phyloP scores from a whole-genome alignment of 2,329 filamentous ascomycete species.

The Torrubiella hemipterigena region DNA sequence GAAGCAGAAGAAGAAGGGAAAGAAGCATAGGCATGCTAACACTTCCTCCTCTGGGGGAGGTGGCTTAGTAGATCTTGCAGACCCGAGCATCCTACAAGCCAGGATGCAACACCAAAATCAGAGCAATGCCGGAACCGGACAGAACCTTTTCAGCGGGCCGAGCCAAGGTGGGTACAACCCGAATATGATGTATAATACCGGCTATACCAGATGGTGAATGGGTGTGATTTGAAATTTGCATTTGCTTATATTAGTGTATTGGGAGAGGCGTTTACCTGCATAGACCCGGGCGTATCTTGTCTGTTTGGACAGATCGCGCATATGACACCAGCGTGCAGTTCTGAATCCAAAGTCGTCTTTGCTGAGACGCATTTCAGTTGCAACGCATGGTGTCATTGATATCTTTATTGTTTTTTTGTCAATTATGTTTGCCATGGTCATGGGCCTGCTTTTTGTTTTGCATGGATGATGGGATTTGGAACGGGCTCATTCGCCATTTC shows the following conservation, averaged over 20 bases:
- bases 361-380: no score
- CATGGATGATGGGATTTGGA: no score
- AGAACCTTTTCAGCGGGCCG: constrained; percentile 82
- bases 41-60: constrained; percentile 99
- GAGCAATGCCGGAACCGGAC: constrained; percentile 72
- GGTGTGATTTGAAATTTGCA: constrained; percentile 12
- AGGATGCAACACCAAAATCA: constrained; percentile 84
- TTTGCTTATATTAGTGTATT: constrained; percentile 12
- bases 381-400: no score
- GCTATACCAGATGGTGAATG: constrained; percentile 55
- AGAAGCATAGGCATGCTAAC: constrained; percentile 99
- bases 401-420: no score
- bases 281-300: constrained; percentile 10
- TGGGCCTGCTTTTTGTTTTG: no score
- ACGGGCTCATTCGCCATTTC: no score
- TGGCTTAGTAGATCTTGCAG: constrained; percentile 99
- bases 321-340: no score
- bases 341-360: no score
- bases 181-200: constrained; percentile 70
- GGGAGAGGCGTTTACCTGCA: constrained; percentile 17
- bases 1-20: constrained; percentile 99
- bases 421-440: no score
- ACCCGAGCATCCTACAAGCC: constrained; percentile 98
- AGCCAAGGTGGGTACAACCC: constrained; percentile 91
- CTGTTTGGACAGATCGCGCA: no score